Evolutionary conservation across 257 asterid species (phyloP), one percentile per base, ranked within the genome.

Genomic region (Henckelia pumila): DNA sequence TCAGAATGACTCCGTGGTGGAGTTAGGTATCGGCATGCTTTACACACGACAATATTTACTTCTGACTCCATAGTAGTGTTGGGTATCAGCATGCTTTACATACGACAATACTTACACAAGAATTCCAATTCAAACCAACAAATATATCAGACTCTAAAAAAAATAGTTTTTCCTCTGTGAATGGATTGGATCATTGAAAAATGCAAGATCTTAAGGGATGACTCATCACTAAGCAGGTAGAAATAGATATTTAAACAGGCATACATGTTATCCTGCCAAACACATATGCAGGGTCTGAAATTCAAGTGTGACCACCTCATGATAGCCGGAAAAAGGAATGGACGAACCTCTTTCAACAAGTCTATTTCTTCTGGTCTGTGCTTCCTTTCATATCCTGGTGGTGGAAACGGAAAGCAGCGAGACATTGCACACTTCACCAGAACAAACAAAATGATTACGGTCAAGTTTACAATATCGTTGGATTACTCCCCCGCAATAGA

Each of bases 381-480:
- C 84, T 88, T 71, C 82, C 82, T 85, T 78, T 85, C 92, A 80
- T 90, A 90, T 81, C 96, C 98, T 14, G 92, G 90, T 61, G 96
- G 98, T 69, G 96, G 95, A 86, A 89, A 91, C 16, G 95, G 95
- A 77, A 86, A 89, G 87, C 98, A 91, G 80, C 96, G 98, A 76
- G 98, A 91, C 98, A 91, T 91, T 81, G 91, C 86, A 83, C 84
- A 68, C 72, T 82, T 79, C 61, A 71, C 75, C 58, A 65, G 56
- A 32, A 71, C 25, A 67, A 56, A 69, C 29, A 50, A 77, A 77
- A 76, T 56, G 63, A 61, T 56, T 56, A 72, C 47, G 52, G n/a
- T 68, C 66, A 47, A 70, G 72, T 71, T 70, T 73, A 73, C 64
- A 55, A 71, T 70, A 71, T 71, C 69, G 86, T 80, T 67, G 72